Percentiles rank a stretch among this genome's conserved stretches.
These are phyloP conservation scores for Hypoxylon perforatum DNA, from an alignment of 495 filamentous ascomycete species.

Conservation along the genomic window DNA sequence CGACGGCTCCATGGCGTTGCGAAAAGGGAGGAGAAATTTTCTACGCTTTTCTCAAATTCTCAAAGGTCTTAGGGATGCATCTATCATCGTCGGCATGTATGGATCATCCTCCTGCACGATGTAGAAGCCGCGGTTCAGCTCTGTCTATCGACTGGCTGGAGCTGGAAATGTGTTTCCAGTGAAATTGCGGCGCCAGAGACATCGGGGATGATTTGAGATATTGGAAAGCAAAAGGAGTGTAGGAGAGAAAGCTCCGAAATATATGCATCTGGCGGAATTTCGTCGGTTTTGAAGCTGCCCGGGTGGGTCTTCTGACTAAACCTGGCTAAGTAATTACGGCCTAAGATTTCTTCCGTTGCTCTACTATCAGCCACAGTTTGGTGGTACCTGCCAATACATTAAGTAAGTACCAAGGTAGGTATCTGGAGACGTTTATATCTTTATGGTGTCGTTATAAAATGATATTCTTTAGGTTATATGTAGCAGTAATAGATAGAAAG, in stretches of 20 bases:
- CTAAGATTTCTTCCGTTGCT: slow-evolving; percentile 25
- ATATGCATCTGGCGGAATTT: slow-evolving; percentile 32
- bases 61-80: slow-evolving; percentile 4
- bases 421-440: too few relatives aligned
- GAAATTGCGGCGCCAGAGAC: slow-evolving; percentile 34
- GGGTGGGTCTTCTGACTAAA: slow-evolving; percentile 16
- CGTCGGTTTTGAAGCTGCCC: slow-evolving; percentile 19
- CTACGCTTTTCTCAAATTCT: not conserved
- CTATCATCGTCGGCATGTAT: slow-evolving; percentile 9
- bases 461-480: too few relatives aligned
- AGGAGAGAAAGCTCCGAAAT: slow-evolving; percentile 41
- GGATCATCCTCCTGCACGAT: slow-evolving; percentile 27
- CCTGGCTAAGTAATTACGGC: not conserved
- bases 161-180: slow-evolving; percentile 36
- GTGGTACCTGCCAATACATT: too few relatives aligned
- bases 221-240: slow-evolving; percentile 12
- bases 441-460: too few relatives aligned
- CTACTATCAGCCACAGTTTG: slow-evolving; percentile 4
- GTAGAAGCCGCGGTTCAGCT: slow-evolving; percentile 12
- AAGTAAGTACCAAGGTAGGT: slow-evolving; percentile 3
- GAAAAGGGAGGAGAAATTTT: slow-evolving; percentile 2
- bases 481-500: too few relatives aligned
- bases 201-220: slow-evolving; percentile 34
- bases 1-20: slow-evolving; percentile 32
- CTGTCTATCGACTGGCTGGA: slow-evolving; percentile 25